A percentile compares a stretch with the other conserved stretches of the same genome.
phyloP scores from a whole-genome alignment of 495 filamentous ascomycete genomes.

The Talaromyces wortmannii region DNA sequence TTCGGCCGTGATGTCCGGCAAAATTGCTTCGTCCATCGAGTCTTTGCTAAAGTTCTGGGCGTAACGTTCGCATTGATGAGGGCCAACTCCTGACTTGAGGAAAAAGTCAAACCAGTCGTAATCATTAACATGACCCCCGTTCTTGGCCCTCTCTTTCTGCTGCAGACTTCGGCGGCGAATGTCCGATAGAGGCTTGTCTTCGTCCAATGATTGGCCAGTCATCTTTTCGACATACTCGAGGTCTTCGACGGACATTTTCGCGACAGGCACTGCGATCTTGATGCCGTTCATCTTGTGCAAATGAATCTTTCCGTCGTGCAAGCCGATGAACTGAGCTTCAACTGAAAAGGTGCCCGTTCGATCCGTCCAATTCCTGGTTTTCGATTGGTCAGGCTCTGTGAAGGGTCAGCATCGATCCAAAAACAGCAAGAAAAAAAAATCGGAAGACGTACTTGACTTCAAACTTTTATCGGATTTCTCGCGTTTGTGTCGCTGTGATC shows the following conservation, averaged over 20 bases:
- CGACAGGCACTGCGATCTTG: constrained; percentile 91
- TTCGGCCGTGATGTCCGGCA: constrained; percentile 78
- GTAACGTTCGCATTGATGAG: constrained; percentile 90
- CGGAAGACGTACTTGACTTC: constrained; percentile 64
- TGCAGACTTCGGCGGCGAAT: constrained; percentile 45
- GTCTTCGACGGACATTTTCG: constrained; percentile 93
- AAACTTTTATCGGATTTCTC: constrained; percentile 41
- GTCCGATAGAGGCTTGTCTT: constrained; percentile 90
- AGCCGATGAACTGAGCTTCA: constrained; percentile 91
- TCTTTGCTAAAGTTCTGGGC: constrained; percentile 80
- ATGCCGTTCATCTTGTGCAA: constrained; percentile 97
- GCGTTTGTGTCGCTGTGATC: constrained; percentile 62
- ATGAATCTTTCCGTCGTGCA: constrained; percentile 90
- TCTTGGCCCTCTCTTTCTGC: constrained; percentile 23
- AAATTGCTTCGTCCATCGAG: constrained; percentile 87
- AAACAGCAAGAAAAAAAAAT: background rate
- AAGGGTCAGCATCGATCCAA: constrained; percentile 9
- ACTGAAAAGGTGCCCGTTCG: constrained; percentile 93
- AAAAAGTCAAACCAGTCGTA: constrained; percentile 99
- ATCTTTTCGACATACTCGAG: constrained; percentile 86
- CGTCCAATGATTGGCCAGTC: constrained; percentile 85
- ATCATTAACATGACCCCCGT: constrained; percentile 57
- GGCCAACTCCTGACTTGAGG: constrained; percentile 80
- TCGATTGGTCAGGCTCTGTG: constrained; percentile 74
- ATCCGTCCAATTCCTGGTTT: constrained; percentile 90